Percentiles rank a stretch among this genome's conserved stretches.
phyloP scores from a whole-genome alignment of 2,329 filamentous ascomycete genomes.

The Coniochaeta sp. region DNA sequence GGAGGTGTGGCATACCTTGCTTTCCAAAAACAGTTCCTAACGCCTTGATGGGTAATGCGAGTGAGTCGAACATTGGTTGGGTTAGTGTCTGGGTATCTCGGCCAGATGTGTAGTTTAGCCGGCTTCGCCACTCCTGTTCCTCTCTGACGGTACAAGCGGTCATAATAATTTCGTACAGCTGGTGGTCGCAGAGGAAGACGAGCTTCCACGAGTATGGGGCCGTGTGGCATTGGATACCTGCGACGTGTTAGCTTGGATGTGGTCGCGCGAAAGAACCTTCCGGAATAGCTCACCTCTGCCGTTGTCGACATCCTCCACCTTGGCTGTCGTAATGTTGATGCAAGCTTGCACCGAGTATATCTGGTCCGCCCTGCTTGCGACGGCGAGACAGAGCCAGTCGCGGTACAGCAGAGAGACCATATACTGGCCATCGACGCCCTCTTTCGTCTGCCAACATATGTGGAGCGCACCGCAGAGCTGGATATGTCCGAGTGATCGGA shows the following conservation, averaged over 20 bases:
- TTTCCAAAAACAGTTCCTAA: constrained; percentile 71
- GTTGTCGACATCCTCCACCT: constrained; percentile 67
- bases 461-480: constrained; percentile 77
- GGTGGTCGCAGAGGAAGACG: constrained; percentile 69
- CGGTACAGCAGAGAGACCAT: constrained; percentile 82
- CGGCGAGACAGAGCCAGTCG: constrained; percentile 70
- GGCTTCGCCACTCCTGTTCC: constrained; percentile 69
- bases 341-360: constrained; percentile 70
- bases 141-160: constrained; percentile 79
- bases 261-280: neutral
- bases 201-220: constrained; percentile 90
- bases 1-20: constrained; percentile 41
- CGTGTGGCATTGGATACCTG: constrained; percentile 81
- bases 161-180: constrained; percentile 77
- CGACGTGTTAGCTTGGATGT: constrained; percentile 11
- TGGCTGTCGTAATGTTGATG: constrained; percentile 59
- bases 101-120: constrained; percentile 47
- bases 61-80: constrained; percentile 50
- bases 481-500: constrained; percentile 74
- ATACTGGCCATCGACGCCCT: constrained; percentile 67
- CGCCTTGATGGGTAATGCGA: constrained; percentile 64
- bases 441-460: constrained; percentile 69
- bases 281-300: constrained; percentile 52
- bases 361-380: constrained; percentile 54
- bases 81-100: constrained; percentile 40